phyloP scores from a whole-genome alignment of 257 asterid species.

The Mitragyna speciosa region DNA sequence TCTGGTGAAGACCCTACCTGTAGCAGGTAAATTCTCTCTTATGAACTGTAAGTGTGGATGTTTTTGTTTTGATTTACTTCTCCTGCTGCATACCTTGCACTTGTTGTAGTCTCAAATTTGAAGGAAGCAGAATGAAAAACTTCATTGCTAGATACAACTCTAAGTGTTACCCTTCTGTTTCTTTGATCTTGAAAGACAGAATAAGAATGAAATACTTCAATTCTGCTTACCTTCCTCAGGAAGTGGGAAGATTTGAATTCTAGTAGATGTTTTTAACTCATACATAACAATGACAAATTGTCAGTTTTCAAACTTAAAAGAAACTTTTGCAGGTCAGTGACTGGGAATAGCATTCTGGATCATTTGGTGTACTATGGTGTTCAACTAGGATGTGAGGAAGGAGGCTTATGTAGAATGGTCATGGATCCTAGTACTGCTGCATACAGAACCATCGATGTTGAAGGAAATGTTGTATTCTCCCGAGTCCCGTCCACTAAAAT shows the following conservation, averaged over 20 bases:
- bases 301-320: neutral
- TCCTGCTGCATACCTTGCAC: neutral
- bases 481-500: slow-evolving; percentile 38
- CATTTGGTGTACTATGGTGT: slow-evolving; percentile 75
- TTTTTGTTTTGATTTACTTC: neutral
- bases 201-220: neutral
- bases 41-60: neutral
- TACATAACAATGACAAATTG: neutral
- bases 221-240: neutral
- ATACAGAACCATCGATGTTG: slow-evolving; percentile 42
- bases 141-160: too few relatives aligned
- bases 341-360: slow-evolving; percentile 83
- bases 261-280: neutral
- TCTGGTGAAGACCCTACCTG: slow-evolving; percentile 98
- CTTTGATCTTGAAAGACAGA: neutral
- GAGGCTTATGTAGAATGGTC: slow-evolving; percentile 56
- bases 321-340: slow-evolving; percentile 65
- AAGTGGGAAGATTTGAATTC: neutral
- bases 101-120: neutral
- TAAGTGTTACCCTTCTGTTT: slow-evolving; percentile 3
- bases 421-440: slow-evolving; percentile 52
- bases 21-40: slow-evolving; percentile 66
- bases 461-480: slow-evolving; percentile 65
- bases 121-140: neutral
- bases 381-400: slow-evolving; percentile 64